A percentile compares a stretch with the other conserved stretches of the same genome.
Conservation (phyloP, 306 rosid genomes). For the Gastrolobium villosum region DNA sequence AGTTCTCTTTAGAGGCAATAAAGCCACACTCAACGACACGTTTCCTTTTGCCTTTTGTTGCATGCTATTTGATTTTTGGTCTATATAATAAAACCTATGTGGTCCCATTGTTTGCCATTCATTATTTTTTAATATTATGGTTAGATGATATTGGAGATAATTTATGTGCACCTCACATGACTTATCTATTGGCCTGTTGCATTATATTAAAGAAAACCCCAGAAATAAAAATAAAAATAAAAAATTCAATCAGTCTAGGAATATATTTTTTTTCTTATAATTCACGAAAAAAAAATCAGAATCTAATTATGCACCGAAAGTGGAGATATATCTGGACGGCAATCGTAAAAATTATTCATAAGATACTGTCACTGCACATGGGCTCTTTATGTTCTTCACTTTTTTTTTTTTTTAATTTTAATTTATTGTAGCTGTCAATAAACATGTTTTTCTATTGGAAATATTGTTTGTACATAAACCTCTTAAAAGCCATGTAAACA, state of each 20-base stretch:
- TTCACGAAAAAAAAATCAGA: background rate
- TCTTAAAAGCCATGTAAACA: too few relatives aligned
- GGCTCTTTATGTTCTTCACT: background rate
- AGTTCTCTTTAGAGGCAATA: background rate
- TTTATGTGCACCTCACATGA: background rate
- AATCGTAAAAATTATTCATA: background rate
- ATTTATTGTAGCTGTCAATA: background rate
- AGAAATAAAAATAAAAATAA: too few relatives aligned
- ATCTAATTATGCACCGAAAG: background rate
- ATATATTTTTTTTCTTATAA: background rate
- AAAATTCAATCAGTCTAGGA: background rate
- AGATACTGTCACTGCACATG: background rate
- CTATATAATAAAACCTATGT: background rate
- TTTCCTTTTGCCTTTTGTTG: slow-evolving; percentile 11
- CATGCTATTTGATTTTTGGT: slow-evolving; percentile 1
- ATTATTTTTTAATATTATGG: background rate
- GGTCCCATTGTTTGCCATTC: background rate
- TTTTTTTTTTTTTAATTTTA: background rate
- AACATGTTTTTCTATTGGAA: background rate
- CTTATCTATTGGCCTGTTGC: background rate
- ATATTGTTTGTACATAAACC: too few relatives aligned
- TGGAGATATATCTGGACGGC: background rate
- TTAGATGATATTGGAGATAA: background rate
- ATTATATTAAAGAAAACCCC: background rate
- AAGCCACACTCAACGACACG: slow-evolving; percentile 1